Evolutionary conservation across 208 protist genomes (phyloP).

Genomic region (Acanthamoeba sp.): DNA sequence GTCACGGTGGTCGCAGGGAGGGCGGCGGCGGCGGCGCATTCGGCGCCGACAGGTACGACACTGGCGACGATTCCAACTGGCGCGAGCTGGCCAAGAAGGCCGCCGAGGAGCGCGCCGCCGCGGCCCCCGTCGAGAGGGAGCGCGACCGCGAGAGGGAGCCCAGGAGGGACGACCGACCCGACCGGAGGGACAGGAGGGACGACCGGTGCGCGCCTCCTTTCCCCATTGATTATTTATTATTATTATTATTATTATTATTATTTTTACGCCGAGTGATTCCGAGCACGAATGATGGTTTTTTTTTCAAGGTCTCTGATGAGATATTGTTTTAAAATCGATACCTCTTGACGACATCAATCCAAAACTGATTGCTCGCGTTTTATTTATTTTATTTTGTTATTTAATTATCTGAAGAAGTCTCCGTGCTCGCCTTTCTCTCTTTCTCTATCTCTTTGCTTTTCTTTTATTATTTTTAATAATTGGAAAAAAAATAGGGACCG

Average conservation of each 20-base stretch:
- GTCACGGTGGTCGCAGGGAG: not conserved
- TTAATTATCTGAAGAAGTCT: no score
- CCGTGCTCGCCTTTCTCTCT: no score
- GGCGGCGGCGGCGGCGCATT: not conserved
- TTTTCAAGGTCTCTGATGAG: not conserved
- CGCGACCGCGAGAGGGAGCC: not conserved
- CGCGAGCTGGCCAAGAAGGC: slow-evolving; percentile 54
- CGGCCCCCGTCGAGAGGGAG: not conserved
- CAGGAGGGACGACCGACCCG: not conserved
- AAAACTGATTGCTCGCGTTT: no score
- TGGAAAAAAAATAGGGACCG: no score
- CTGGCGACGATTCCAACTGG: slow-evolving; percentile 12
- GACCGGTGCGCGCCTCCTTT: not conserved
- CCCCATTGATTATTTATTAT: no score
- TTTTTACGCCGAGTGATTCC: not conserved
- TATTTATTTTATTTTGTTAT: no score
- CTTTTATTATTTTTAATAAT: no score
- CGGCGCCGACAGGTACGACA: not conserved
- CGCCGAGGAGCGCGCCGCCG: slow-evolving; percentile 9
- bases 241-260: no score
- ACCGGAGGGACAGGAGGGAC: not conserved
- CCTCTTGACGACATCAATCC: no score
- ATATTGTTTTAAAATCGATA: not conserved
- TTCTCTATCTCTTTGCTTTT: no score
- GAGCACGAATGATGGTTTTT: not conserved